A percentile compares a stretch with the other conserved stretches of the same genome.
These are phyloP conservation scores for Pouteria campechiana DNA, from an alignment of 179 eudicot species.

Conservation along the genomic window DNA sequence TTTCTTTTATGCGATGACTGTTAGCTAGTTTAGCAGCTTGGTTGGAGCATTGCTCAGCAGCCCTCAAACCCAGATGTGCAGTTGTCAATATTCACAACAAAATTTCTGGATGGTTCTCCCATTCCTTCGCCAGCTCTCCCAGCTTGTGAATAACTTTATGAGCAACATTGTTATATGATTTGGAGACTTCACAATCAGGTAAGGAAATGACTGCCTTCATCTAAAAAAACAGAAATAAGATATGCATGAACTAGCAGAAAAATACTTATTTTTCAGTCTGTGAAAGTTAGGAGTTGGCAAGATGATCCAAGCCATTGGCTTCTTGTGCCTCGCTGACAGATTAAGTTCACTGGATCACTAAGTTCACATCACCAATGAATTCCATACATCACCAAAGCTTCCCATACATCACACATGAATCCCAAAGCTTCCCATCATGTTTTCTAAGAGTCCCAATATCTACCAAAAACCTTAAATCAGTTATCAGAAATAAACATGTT, in stretches of 20 bases:
- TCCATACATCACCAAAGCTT: slow-evolving; percentile 72
- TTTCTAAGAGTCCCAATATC: slow-evolving; percentile 82
- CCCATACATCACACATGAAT: slow-evolving; percentile 75
- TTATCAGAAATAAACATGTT: no score
- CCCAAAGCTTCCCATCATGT: slow-evolving; percentile 88
- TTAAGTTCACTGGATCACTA: no score
- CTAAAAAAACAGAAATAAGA: slow-evolving; percentile 21
- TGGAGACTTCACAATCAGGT: slow-evolving; percentile 55
- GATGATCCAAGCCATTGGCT: no score
- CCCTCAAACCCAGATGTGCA: no score
- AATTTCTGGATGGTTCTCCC: slow-evolving; percentile 42
- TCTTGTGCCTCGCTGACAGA: no score
- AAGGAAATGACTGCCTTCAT: slow-evolving; percentile 72
- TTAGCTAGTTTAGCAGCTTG: no score
- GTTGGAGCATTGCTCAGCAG: no score
- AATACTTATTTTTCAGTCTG: no score
- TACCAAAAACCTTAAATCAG: slow-evolving; percentile 13
- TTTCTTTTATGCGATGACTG: no score
- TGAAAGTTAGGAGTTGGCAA: no score
- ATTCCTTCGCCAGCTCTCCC: slow-evolving; percentile 34
- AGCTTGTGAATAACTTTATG: slow-evolving; percentile 42
- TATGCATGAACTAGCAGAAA: no score
- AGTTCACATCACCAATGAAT: slow-evolving; percentile 91
- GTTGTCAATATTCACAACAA: no score
- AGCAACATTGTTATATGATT: slow-evolving; percentile 48